Percentiles rank a stretch among this genome's conserved stretches.
These are phyloP conservation scores for Porogramme epimiltina DNA, from an alignment of 1,284 basidiomycete genomes.

Conservation along the genomic window DNA sequence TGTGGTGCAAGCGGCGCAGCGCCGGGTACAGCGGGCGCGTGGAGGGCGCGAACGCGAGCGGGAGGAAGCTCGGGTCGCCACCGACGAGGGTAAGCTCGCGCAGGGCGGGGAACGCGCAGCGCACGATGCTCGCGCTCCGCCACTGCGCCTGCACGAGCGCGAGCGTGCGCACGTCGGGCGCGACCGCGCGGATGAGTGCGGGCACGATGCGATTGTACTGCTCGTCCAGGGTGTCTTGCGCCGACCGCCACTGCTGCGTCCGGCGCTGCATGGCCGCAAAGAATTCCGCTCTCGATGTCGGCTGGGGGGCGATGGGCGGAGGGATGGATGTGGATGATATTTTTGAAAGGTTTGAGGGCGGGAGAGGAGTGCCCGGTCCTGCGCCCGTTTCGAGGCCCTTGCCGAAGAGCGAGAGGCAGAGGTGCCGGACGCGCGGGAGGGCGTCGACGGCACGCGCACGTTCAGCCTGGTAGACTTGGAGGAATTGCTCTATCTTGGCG, in stretches of 20 bases:
- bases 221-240: neutral
- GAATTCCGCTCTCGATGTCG: neutral
- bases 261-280: neutral
- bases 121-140: neutral
- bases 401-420: conserved; percentile 7
- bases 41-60: neutral
- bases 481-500: neutral
- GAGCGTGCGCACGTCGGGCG: conserved; percentile 7
- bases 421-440: conserved; percentile 6
- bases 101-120: conserved; percentile 4
- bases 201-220: neutral
- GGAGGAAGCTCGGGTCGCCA: neutral
- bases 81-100: conserved; percentile 9
- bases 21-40: neutral
- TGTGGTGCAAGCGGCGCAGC: conserved; percentile 2
- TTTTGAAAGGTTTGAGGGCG: neutral
- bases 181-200: conserved; percentile 1
- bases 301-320: neutral
- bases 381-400: neutral
- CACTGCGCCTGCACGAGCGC: neutral
- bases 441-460: neutral
- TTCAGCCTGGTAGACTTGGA: neutral
- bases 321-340: neutral
- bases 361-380: neutral
- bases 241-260: neutral